Conservation (phyloP, 495 filamentous ascomycete genomes). For the Aspergillus steynii region DNA sequence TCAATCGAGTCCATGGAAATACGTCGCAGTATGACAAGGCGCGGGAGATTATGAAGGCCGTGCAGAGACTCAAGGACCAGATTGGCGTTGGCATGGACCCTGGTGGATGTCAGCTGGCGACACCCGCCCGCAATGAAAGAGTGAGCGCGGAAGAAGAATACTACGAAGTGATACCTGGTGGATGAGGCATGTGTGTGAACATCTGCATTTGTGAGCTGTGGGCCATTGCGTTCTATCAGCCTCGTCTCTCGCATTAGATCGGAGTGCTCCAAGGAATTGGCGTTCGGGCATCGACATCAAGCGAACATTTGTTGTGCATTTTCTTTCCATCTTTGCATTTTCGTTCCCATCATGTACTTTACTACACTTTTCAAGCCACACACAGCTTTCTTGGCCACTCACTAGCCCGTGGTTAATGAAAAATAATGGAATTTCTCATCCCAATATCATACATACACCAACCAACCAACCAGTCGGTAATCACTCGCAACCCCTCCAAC, state of each 20-base stretch:
- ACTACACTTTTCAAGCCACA: neutral
- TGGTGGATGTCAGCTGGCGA: conserved; percentile 38
- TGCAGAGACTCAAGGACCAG: conserved; percentile 45
- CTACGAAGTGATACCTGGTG: conserved; percentile 33
- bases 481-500: neutral
- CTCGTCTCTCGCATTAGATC: neutral
- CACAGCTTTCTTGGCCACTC: neutral
- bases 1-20: conserved; percentile 41
- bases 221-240: neutral
- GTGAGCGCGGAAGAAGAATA: conserved; percentile 47
- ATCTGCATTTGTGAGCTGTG: neutral
- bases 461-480: neutral
- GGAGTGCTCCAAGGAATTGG: neutral
- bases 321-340: neutral
- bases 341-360: neutral
- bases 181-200: neutral
- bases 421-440: neutral
- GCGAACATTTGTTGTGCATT: neutral
- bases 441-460: neutral
- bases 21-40: conserved; percentile 40
- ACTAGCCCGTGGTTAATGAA: neutral
- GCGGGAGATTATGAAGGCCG: conserved; percentile 31
- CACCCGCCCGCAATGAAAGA: conserved; percentile 18
- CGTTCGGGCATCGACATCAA: neutral
- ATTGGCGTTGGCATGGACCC: conserved; percentile 51